phyloP scores from a whole-genome alignment of 2,329 filamentous ascomycete genomes.

The Sclerotinia spermophila region DNA sequence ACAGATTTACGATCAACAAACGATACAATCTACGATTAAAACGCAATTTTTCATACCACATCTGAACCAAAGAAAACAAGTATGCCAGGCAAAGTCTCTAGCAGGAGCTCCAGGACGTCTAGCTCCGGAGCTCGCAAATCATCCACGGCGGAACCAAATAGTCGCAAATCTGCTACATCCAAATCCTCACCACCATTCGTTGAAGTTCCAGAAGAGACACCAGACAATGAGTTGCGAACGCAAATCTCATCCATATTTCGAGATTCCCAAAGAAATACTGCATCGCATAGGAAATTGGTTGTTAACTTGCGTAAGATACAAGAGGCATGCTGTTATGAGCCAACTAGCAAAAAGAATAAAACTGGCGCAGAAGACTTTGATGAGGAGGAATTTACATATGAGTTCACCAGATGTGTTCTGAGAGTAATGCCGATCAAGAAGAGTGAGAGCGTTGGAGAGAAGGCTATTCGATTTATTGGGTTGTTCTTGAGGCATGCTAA shows the following conservation, averaged over 20 bases:
- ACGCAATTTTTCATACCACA: not conserved
- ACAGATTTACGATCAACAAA: not conserved
- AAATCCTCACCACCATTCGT: conserved; percentile 38
- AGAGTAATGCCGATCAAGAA: conserved; percentile 86
- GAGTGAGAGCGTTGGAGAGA: conserved; percentile 82
- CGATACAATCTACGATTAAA: not conserved
- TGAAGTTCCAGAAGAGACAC: conserved; percentile 67
- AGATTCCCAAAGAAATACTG: conserved; percentile 84
- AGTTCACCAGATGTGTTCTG: conserved; percentile 78
- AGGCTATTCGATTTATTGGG: conserved; percentile 80
- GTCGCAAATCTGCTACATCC: conserved; percentile 42
- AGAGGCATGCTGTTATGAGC: conserved; percentile 73
- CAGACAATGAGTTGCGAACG: conserved; percentile 65
- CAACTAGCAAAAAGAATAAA: conserved; percentile 50
- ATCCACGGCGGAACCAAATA: conserved; percentile 39
- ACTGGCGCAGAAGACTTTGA: conserved; percentile 63
- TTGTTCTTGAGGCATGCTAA: conserved; percentile 73
- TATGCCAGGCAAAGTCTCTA: conserved; percentile 48
- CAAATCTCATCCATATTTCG: conserved; percentile 71
- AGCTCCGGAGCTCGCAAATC: conserved; percentile 41
- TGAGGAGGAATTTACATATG: conserved; percentile 81
- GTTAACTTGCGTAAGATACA: conserved; percentile 88
- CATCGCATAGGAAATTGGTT: conserved; percentile 83
- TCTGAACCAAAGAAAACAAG: conserved; percentile 14
- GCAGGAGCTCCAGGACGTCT: conserved; percentile 41